Evolutionary conservation across 2,329 filamentous ascomycete genomes (phyloP).

Genomic region (Tolypocladium ophioglossoides): DNA sequence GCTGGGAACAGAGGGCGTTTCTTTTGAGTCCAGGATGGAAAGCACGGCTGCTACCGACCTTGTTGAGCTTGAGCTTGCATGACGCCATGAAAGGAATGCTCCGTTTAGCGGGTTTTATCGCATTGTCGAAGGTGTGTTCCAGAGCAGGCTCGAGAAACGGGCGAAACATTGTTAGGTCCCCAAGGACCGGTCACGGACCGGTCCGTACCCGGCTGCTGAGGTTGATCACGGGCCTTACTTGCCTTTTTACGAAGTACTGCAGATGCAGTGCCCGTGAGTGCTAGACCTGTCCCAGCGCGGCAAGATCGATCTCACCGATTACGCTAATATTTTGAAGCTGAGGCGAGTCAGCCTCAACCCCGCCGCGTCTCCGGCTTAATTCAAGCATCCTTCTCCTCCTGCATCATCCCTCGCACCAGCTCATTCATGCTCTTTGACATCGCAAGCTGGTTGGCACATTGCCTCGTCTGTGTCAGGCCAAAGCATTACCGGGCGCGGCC

Average conservation of each 20-base stretch:
- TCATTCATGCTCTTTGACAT: background rate
- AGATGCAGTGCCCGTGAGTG: background rate
- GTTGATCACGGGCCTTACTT: background rate
- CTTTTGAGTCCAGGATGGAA: background rate
- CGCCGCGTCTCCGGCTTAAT: background rate
- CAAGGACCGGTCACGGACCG: too few relatives aligned
- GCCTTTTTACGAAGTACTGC: too few relatives aligned
- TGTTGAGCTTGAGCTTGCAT: too few relatives aligned
- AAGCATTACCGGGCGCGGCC: background rate
- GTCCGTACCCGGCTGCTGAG: too few relatives aligned
- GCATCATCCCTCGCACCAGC: background rate
- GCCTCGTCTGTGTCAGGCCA: background rate
- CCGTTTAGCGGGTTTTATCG: background rate
- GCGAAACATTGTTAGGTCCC: background rate
- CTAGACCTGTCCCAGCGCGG: background rate
- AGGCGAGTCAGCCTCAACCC: background rate
- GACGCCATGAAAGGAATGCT: conserved; percentile 1
- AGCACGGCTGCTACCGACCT: too few relatives aligned
- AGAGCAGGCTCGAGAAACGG: background rate
- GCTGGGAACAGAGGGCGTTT: conserved; percentile 1
- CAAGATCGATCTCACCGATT: background rate
- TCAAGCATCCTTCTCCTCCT: background rate
- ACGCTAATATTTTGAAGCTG: background rate
- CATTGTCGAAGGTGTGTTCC: background rate
- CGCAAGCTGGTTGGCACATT: background rate